These are phyloP conservation scores for Penicillium psychrosexuale DNA, from an alignment of 2,329 filamentous ascomycete species.

Conservation along the genomic window DNA sequence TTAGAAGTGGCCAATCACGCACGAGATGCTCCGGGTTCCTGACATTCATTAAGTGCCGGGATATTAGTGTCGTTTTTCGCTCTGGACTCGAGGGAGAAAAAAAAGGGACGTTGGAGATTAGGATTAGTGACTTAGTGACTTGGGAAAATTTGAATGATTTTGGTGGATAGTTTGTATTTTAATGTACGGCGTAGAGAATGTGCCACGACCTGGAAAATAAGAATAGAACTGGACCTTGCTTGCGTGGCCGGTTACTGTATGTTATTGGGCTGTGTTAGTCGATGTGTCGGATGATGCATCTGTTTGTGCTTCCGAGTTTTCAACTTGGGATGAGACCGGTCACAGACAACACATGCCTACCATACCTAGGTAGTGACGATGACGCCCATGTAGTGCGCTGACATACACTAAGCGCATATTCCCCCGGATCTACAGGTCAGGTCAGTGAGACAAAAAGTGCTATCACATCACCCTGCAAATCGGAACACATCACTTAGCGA, in stretches of 20 bases:
- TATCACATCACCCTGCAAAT: slow-evolving; percentile 26
- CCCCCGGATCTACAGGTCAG: slow-evolving; percentile 17
- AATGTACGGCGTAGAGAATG: background rate
- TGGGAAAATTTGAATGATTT: background rate
- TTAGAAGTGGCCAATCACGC: slow-evolving; percentile 26
- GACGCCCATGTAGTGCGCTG: slow-evolving; percentile 2
- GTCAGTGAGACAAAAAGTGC: slow-evolving; percentile 10
- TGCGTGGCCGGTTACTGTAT: slow-evolving; percentile 12
- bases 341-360: slow-evolving; percentile 8
- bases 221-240: slow-evolving; percentile 19
- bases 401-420: background rate
- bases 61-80: background rate
- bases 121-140: background rate
- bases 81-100: slow-evolving; percentile 4
- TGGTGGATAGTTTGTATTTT: background rate
- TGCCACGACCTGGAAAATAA: slow-evolving; percentile 6
- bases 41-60: slow-evolving; percentile 14
- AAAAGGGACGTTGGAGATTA: background rate
- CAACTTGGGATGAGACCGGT: slow-evolving; percentile 11
- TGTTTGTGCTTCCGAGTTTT: background rate
- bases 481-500: slow-evolving; percentile 25
- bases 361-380: background rate
- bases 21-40: slow-evolving; percentile 10
- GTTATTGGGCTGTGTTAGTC: slow-evolving; percentile 6
- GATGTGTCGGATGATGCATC: slow-evolving; percentile 19